Evolutionary conservation across 495 filamentous ascomycete species (phyloP).

Genomic region (Xylaria telfairii): DNA sequence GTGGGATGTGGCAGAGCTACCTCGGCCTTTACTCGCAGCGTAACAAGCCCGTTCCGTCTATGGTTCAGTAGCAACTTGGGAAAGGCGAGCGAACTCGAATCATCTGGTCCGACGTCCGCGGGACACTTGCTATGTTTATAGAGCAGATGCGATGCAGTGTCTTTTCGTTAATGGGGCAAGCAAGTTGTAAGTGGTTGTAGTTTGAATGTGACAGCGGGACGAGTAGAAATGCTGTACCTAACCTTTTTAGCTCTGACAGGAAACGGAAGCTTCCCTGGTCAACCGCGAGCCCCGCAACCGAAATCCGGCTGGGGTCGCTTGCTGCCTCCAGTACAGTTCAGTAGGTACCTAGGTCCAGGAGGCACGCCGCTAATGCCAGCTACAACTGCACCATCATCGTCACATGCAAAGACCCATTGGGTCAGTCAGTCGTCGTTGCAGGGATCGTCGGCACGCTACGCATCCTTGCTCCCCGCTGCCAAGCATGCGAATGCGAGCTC

Average conservation of each 20-base stretch:
- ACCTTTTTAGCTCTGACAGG: background rate
- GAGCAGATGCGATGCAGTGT: background rate
- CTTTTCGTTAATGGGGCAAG: background rate
- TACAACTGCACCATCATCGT: background rate
- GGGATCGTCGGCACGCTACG: slow-evolving; percentile 5
- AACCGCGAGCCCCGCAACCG: slow-evolving; percentile 4
- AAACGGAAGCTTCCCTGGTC: slow-evolving; percentile 7
- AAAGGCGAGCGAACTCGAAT: background rate
- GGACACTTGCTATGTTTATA: slow-evolving; percentile 4
- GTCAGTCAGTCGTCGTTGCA: background rate
- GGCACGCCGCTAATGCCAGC: background rate
- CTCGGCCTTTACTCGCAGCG: background rate
- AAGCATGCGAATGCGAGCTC: slow-evolving; percentile 34
- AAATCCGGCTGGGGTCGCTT: background rate
- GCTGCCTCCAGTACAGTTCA: no score
- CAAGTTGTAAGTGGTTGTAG: background rate
- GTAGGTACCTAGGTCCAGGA: slow-evolving; percentile 11
- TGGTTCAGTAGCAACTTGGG: background rate
- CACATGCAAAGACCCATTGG: slow-evolving; percentile 24
- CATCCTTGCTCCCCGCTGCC: slow-evolving; percentile 15
- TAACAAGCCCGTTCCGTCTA: background rate
- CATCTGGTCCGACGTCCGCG: slow-evolving; percentile 8
- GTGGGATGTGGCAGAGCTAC: background rate
- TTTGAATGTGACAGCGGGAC: background rate
- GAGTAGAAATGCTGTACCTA: slow-evolving; percentile 6